Conservation (phyloP, 83 land plant genomes). For the Diphasiastrum complanatum region DNA sequence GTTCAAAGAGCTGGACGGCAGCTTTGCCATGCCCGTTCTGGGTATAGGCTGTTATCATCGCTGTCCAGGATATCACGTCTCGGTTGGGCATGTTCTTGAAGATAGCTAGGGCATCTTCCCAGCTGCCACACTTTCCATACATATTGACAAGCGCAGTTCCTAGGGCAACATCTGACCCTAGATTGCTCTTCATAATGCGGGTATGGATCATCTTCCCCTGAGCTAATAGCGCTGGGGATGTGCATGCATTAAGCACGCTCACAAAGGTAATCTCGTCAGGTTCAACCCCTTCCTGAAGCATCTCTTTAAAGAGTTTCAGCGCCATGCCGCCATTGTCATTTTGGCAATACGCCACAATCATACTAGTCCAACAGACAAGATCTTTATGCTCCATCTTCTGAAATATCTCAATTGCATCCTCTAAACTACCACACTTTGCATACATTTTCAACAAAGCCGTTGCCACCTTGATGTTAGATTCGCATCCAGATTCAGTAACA, state of each 20-base stretch:
- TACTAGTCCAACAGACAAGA: not conserved
- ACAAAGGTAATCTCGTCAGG: conserved; percentile 1
- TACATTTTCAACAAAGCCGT: conserved; percentile 13
- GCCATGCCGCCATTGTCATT: not conserved
- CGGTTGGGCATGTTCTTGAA: not conserved
- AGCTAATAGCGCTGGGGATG: not conserved
- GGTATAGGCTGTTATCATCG: conserved; percentile 5
- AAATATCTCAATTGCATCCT: not conserved
- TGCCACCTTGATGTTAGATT: not conserved
- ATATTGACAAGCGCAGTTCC: conserved; percentile 3
- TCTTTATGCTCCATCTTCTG: not conserved
- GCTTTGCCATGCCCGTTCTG: not conserved
- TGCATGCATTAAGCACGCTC: not conserved
- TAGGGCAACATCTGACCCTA: not conserved
- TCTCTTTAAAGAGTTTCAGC: not conserved
- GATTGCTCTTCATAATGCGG: not conserved
- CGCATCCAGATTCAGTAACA: not conserved
- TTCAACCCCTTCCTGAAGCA: not conserved
- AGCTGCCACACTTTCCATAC: conserved; percentile 8
- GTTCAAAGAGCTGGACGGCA: not conserved
- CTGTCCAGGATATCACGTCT: conserved; percentile 3
- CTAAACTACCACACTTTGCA: conserved; percentile 6
- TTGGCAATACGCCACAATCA: not conserved
- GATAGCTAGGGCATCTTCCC: not conserved
- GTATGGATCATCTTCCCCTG: conserved; percentile 6